Percentiles rank a stretch among this genome's conserved stretches.
phyloP scores from a whole-genome alignment of 805 yeast species.

The Sugiyamaella chiloensis region DNA sequence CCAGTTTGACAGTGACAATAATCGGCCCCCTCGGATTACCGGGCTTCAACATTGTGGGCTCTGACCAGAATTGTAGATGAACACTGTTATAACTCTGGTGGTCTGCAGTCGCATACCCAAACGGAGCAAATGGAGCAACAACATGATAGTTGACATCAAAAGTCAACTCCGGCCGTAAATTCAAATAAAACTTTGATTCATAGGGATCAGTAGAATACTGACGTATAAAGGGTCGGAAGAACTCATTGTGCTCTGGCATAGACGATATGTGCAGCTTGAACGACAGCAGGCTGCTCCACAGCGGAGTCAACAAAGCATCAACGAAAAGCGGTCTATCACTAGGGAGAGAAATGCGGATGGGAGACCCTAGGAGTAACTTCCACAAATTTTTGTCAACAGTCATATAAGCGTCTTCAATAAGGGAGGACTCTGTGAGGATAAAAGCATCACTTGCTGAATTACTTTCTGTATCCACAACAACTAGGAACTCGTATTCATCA shows the following conservation, averaged over 20 bases:
- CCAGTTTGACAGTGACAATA: constrained; percentile 39
- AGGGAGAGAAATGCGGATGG: constrained; percentile 37
- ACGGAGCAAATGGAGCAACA: constrained; percentile 68
- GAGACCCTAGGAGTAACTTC: constrained; percentile 26
- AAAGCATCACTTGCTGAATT: constrained; percentile 19
- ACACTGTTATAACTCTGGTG: constrained; percentile 18
- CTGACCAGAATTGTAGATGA: constrained; percentile 32
- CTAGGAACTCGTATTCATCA: constrained; percentile 46
- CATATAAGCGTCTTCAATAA: constrained; percentile 26
- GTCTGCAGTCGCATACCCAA: constrained; percentile 15
- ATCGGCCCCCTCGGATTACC: neutral
- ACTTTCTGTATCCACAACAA: constrained; percentile 43
- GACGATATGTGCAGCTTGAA: constrained; percentile 39
- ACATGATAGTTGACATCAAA: constrained; percentile 52
- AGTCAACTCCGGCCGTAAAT: constrained; percentile 41
- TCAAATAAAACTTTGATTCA: constrained; percentile 79
- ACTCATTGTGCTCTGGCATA: constrained; percentile 8
- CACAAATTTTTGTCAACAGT: constrained; percentile 21
- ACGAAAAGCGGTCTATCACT: constrained; percentile 43
- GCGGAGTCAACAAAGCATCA: constrained; percentile 49
- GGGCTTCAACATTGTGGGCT: constrained; percentile 21
- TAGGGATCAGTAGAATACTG: constrained; percentile 62
- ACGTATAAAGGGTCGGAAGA: constrained; percentile 61
- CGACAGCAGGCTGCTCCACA: constrained; percentile 61
- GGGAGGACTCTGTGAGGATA: constrained; percentile 29